phyloP scores from a whole-genome alignment of 331 rosid genomes.

The Stylosanthes scabra region DNA sequence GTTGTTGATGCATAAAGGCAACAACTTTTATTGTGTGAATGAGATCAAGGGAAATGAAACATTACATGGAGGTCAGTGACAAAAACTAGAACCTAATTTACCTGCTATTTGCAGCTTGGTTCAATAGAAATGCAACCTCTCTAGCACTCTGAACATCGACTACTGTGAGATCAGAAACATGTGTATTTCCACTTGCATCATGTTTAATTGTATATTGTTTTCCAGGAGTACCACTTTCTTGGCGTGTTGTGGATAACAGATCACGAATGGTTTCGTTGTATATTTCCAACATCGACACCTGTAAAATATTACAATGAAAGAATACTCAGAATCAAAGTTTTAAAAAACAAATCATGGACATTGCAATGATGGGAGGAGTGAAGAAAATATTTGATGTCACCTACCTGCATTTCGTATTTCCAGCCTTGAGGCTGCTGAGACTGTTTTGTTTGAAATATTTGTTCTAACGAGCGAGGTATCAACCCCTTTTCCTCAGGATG shows the following conservation, averaged over 20 bases:
- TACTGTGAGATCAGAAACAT: constrained; percentile 88
- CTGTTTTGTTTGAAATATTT: constrained; percentile 83
- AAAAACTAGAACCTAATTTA: constrained; percentile 33
- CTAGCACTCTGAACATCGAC: constrained; percentile 89
- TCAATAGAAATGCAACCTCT: constrained; percentile 91
- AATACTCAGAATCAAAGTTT: not conserved
- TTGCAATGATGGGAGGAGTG: not conserved
- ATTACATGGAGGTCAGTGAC: not conserved
- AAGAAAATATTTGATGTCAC: constrained; percentile 45
- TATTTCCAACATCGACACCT: constrained; percentile 99
- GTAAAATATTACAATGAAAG: constrained; percentile 15
- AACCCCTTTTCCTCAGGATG: constrained; percentile 78
- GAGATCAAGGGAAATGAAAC: no score
- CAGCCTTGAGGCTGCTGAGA: constrained; percentile 93
- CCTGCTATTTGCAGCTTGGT: constrained; percentile 95
- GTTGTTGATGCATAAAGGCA: no score
- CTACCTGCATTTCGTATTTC: constrained; percentile 99
- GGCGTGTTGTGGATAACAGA: constrained; percentile 61
- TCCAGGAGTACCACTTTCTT: constrained; percentile 73
- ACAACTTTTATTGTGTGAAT: no score
- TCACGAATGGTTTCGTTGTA: constrained; percentile 95
- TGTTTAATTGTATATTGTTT: constrained; percentile 92
- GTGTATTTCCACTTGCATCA: constrained; percentile 81
- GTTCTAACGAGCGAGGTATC: constrained; percentile 95
- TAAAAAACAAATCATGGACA: not conserved